Evolutionary conservation across 345 rosid species (phyloP), one percentile per base, ranked within the genome.

Genomic region (Gossypium bickii): DNA sequence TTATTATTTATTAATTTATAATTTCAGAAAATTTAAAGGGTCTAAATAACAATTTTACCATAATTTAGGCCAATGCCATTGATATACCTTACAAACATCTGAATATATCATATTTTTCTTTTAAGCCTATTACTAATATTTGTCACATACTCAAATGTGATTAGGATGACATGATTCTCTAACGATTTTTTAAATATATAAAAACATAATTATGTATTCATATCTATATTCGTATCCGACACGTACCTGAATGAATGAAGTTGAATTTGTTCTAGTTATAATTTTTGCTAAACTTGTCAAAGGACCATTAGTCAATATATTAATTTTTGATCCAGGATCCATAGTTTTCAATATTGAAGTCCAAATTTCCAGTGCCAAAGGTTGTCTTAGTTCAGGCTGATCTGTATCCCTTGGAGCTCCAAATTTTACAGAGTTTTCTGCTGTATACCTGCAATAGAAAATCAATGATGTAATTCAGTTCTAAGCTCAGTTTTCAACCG

Each of bases 401-500:
- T 84, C 90, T 1, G 97, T 92, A 74, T 89, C 79, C 62, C 92
- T 78, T 0, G 93, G 97, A 78, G 98, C 95, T 80, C 92, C 93
- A 73, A 70, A 70, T 49, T 68, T 76, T 43, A 80, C 77, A 12
- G 97, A 86, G 78, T 88, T 91, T 82, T 92, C 92, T 45, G 98
- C 93, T 10, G 97, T 87, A 76, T 87, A 92, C 83, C 98, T 94
- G 72, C 60, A 77, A 51, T 20, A 16, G 41, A 29, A 70, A 68
- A 24, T n/a, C 24, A 48, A 48, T 9, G 55, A 66, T 3, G 47
- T 57, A 70, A 8, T 27, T 73, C 52, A 71, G 70, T 65, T 58
- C 55, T 62, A 52, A 53, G 43, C 20, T 47, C 17, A 3, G 61
- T 34, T 34, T 48, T 43, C 20, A 57, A 7, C 13, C 13, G 15